A percentile compares a stretch with the other conserved stretches of the same genome.
phyloP scores from a whole-genome alignment of 2,329 filamentous ascomycete species.

The Ceratocystis smalleyi region DNA sequence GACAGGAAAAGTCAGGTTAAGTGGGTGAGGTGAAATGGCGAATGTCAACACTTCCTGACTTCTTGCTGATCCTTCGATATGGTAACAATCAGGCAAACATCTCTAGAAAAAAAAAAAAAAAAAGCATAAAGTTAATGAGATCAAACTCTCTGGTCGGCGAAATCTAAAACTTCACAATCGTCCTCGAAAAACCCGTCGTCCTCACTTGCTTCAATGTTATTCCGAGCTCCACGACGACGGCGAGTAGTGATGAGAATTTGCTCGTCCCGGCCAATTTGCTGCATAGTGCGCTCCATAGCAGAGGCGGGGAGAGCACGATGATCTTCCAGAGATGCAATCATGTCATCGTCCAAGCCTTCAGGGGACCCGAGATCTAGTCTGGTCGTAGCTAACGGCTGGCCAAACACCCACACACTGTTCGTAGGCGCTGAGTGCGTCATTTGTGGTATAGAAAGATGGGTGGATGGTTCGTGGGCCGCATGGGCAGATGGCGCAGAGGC shows the following conservation, averaged over 20 bases:
- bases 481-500: not conserved
- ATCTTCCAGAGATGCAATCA: conserved; percentile 35
- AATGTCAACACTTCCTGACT: not conserved
- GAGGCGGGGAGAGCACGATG: conserved; percentile 45
- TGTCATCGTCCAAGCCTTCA: conserved; percentile 36
- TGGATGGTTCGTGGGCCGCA: not conserved
- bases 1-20: not conserved
- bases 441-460: not conserved
- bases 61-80: not conserved
- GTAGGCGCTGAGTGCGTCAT: not conserved
- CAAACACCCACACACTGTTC: conserved; percentile 41
- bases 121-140: not conserved
- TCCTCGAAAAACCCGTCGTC: conserved; percentile 78
- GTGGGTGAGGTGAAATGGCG: no score
- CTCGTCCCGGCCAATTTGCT: conserved; percentile 47
- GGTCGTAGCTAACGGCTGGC: conserved; percentile 35
- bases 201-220: conserved; percentile 23
- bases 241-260: conserved; percentile 73
- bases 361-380: conserved; percentile 39
- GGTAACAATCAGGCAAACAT: not conserved
- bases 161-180: conserved; percentile 81
- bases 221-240: conserved; percentile 42
- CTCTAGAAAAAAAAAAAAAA: not conserved
- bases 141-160: conserved; percentile 48
- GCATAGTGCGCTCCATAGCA: conserved; percentile 48